Conservation (phyloP, 768 basidiomycete species). For the Fistulinella prunicolor region DNA sequence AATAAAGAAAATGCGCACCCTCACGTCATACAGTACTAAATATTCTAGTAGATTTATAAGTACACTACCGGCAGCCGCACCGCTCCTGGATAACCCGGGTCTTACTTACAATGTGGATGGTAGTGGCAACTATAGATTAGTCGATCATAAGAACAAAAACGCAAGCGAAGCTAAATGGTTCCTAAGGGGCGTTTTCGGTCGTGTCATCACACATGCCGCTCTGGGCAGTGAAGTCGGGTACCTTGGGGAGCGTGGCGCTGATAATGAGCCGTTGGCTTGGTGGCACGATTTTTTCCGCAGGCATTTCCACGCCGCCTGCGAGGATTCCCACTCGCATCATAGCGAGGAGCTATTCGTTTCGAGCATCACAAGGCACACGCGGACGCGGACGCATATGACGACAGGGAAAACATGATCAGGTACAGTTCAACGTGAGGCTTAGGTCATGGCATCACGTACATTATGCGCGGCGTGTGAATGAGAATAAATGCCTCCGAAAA, state of each 20-base stretch:
- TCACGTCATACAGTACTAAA: too few relatives aligned
- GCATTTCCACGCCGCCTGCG: slow-evolving; percentile 58
- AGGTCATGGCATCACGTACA: slow-evolving; percentile 36
- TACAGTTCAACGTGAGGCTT: background rate
- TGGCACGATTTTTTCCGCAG: slow-evolving; percentile 42
- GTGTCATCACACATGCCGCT: background rate
- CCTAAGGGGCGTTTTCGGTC: background rate
- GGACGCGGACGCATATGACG: background rate
- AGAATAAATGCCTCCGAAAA: slow-evolving; percentile 81
- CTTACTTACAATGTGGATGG: too few relatives aligned
- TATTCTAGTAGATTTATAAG: too few relatives aligned
- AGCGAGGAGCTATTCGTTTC: slow-evolving; percentile 49
- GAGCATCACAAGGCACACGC: background rate
- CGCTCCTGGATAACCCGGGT: too few relatives aligned
- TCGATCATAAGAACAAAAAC: background rate
- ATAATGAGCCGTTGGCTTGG: slow-evolving; percentile 42
- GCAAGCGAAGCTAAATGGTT: background rate
- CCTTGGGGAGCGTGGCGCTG: slow-evolving; percentile 12
- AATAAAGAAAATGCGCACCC: too few relatives aligned
- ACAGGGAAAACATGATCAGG: slow-evolving; percentile 5
- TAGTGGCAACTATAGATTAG: background rate
- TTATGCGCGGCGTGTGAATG: slow-evolving; percentile 85
- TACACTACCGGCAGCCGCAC: too few relatives aligned
- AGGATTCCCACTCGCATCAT: slow-evolving; percentile 77
- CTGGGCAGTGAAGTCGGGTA: background rate